Evolutionary conservation across 495 filamentous ascomycete genomes (phyloP).

Genomic region (Ramalina intermedia): DNA sequence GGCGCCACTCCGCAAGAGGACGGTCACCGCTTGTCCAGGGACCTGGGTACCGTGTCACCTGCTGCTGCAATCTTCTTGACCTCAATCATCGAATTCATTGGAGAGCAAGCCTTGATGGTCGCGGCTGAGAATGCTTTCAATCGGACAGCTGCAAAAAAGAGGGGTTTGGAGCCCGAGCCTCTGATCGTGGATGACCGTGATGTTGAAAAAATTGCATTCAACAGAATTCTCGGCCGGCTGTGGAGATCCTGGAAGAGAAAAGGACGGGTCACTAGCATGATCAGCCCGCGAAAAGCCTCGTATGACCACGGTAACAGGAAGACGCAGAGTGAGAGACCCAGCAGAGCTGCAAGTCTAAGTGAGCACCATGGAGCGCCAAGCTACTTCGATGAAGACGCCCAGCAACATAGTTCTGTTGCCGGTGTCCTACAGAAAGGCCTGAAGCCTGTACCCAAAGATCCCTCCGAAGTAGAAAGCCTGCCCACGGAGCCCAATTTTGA

Average conservation of each 20-base stretch:
- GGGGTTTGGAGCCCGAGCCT: slow-evolving; percentile 16
- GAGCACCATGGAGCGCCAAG: slow-evolving; percentile 3
- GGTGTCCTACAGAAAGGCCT: slow-evolving; percentile 21
- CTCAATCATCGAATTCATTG: slow-evolving; percentile 84
- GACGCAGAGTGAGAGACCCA: slow-evolving; percentile 10
- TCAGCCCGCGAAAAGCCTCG: slow-evolving; percentile 8
- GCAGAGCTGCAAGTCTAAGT: slow-evolving; percentile 13
- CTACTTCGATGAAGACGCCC: slow-evolving; percentile 5
- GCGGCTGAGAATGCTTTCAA: slow-evolving; percentile 81
- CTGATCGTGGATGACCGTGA: slow-evolving; percentile 65
- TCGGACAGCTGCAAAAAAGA: slow-evolving; percentile 36
- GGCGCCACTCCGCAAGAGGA: slow-evolving; percentile 49
- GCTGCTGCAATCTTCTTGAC: slow-evolving; percentile 93
- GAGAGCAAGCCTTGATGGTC: slow-evolving; percentile 73
- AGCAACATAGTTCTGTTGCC: slow-evolving; percentile 3
- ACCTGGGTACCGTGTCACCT: slow-evolving; percentile 64
- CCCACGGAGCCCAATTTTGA: slow-evolving; percentile 54
- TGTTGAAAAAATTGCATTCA: slow-evolving; percentile 83
- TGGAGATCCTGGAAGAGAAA: slow-evolving; percentile 96
- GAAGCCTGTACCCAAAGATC: slow-evolving; percentile 39
- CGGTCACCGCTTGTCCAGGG: slow-evolving; percentile 36
- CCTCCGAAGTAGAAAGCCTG: slow-evolving; percentile 62
- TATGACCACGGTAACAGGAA: slow-evolving; percentile 3
- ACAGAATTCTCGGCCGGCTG: slow-evolving; percentile 69
- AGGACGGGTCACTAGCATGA: slow-evolving; percentile 28